Evolutionary conservation across 179 eudicot genomes (phyloP).

Genomic region (Beta macrorhiza): DNA sequence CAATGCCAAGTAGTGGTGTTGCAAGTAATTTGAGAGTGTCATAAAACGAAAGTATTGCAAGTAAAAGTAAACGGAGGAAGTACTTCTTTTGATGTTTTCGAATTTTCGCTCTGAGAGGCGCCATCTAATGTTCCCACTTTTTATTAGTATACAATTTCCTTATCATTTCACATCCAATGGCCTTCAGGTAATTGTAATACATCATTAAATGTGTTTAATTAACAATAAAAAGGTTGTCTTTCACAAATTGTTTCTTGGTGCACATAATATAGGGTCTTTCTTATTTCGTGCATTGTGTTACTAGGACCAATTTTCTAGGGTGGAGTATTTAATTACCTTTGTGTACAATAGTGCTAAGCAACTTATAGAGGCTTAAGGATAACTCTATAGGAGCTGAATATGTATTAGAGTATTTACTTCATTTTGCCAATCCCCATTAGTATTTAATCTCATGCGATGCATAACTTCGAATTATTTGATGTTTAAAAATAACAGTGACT

Average conservation of each 20-base stretch:
- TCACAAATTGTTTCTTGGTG: not conserved
- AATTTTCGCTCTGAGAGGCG: not conserved
- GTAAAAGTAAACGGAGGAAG: too few species aligned
- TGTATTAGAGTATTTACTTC: too few species aligned
- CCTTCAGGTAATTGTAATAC: too few species aligned
- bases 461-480: not conserved
- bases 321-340: not conserved
- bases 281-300: not conserved
- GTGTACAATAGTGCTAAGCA: too few species aligned
- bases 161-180: not conserved
- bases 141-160: not conserved
- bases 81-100: too few species aligned
- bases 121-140: not conserved
- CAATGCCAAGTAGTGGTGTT: too few species aligned
- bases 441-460: too few species aligned
- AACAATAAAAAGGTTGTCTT: not conserved
- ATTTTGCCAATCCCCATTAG: too few species aligned
- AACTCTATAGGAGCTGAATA: not conserved
- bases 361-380: too few species aligned
- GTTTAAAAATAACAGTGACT: not conserved
- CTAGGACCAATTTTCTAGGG: not conserved
- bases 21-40: too few species aligned
- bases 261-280: not conserved
- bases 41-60: too few species aligned
- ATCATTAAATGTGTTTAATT: not conserved